Conservation (phyloP, 2,329 filamentous ascomycete genomes). For the Venturia pyrina region DNA sequence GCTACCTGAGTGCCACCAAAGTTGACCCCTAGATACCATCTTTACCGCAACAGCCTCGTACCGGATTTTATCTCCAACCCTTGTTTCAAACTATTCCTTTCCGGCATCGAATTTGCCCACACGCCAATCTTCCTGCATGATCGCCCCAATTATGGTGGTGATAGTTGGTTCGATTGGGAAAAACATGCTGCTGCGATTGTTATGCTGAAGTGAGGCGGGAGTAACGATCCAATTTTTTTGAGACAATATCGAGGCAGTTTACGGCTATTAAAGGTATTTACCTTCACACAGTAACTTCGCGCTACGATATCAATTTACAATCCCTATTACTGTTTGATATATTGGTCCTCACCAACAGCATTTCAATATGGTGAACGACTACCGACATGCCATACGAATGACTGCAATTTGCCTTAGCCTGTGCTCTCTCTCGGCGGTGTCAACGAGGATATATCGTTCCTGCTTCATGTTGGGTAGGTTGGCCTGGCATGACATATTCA, state of each 20-base stretch:
- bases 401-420: background rate
- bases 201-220: background rate
- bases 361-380: background rate
- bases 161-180: background rate
- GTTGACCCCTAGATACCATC: background rate
- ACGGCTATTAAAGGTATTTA: background rate
- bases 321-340: background rate
- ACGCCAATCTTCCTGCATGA: background rate
- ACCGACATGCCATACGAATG: background rate
- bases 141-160: background rate
- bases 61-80: background rate
- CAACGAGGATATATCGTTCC: background rate
- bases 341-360: background rate
- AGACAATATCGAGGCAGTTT: background rate
- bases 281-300: background rate
- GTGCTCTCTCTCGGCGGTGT: background rate
- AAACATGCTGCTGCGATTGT: background rate
- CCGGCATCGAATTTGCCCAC: background rate
- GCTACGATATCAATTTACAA: background rate
- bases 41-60: background rate
- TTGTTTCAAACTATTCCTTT: background rate
- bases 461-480: background rate
- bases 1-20: background rate
- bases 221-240: background rate
- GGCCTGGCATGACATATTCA: background rate